Evolutionary conservation across 495 filamentous ascomycete genomes (phyloP).

Genomic region (Penicillium coprophilum): DNA sequence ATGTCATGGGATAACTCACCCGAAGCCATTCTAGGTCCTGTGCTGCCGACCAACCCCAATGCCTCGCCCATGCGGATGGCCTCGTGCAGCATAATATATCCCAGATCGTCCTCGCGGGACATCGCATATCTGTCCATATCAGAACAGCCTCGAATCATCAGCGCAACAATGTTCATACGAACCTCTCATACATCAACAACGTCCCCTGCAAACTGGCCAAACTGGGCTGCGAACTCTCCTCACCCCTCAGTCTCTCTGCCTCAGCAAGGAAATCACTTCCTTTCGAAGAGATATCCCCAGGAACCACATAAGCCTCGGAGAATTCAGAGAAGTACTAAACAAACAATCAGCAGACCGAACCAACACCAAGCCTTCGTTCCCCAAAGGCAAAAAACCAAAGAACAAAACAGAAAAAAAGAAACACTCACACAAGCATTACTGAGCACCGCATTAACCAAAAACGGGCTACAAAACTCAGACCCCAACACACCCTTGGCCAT

Average conservation of each 20-base stretch:
- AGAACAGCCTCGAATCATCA: background rate
- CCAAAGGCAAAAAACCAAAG: background rate
- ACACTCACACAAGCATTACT: constrained; percentile 48
- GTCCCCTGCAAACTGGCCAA: constrained; percentile 43
- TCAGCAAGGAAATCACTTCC: constrained; percentile 45
- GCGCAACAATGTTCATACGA: background rate
- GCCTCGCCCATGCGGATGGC: constrained; percentile 41
- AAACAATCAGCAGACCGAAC: constrained; percentile 5
- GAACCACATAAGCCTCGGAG: constrained; percentile 43
- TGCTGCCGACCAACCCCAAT: constrained; percentile 37
- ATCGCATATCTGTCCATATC: constrained; percentile 37
- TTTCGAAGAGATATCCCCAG: constrained; percentile 45
- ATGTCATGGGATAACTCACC: constrained; percentile 34
- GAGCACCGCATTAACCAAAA: constrained; percentile 55
- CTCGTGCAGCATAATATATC: constrained; percentile 45
- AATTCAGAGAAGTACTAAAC: constrained; percentile 47
- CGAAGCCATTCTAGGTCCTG: constrained; percentile 19
- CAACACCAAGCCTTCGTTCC: background rate
- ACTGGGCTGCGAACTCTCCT: constrained; percentile 29
- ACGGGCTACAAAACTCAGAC: constrained; percentile 50
- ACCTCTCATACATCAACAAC: constrained; percentile 45
- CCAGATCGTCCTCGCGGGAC: constrained; percentile 42
- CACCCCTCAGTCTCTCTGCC: constrained; percentile 36
- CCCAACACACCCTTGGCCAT: constrained; percentile 35
- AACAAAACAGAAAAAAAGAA: background rate